Conservation (phyloP, 106 monocot genomes). For the Iris macrosiphon region DNA sequence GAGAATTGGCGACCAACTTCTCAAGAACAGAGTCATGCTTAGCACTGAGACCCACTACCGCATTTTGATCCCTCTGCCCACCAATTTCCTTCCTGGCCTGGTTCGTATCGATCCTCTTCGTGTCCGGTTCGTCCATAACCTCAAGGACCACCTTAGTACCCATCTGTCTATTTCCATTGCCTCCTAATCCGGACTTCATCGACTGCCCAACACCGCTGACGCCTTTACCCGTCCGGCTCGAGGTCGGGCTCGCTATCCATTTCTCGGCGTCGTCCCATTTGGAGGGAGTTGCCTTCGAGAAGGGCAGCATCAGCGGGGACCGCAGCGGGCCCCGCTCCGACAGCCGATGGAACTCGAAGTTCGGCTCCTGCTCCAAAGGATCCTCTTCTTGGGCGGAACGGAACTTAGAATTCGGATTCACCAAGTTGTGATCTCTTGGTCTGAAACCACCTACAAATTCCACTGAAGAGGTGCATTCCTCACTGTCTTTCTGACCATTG, state of each 20-base stretch:
- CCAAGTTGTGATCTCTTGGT: conserved; percentile 4
- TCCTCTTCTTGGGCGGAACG: conserved; percentile 26
- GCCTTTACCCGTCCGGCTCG: conserved; percentile 26
- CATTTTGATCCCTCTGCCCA: conserved; percentile 27
- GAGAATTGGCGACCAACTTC: conserved; percentile 33
- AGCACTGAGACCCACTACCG: conserved; percentile 19
- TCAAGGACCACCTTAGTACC: conserved; percentile 52
- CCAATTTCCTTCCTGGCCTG: conserved; percentile 42
- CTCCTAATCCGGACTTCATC: conserved; percentile 34
- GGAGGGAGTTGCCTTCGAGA: conserved; percentile 71
- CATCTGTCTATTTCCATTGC: conserved; percentile 16
- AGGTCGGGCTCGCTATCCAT: conserved; percentile 86
- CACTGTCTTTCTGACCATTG: conserved; percentile 23
- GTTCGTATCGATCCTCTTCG: conserved; percentile 54
- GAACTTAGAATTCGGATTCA: conserved; percentile 9
- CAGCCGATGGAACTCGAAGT: conserved; percentile 76
- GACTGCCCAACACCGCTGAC: conserved; percentile 3
- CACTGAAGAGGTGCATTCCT: conserved; percentile 26
- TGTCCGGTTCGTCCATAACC: conserved; percentile 48
- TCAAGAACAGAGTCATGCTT: conserved; percentile 22
- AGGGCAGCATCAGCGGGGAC: conserved; percentile 39
- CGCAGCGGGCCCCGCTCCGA: conserved; percentile 30
- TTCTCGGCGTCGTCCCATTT: conserved; percentile 96
- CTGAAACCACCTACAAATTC: conserved; percentile 5
- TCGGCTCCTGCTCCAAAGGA: conserved; percentile 26